Conservation (phyloP, 345 rosid species). For the Salix brachista region DNA sequence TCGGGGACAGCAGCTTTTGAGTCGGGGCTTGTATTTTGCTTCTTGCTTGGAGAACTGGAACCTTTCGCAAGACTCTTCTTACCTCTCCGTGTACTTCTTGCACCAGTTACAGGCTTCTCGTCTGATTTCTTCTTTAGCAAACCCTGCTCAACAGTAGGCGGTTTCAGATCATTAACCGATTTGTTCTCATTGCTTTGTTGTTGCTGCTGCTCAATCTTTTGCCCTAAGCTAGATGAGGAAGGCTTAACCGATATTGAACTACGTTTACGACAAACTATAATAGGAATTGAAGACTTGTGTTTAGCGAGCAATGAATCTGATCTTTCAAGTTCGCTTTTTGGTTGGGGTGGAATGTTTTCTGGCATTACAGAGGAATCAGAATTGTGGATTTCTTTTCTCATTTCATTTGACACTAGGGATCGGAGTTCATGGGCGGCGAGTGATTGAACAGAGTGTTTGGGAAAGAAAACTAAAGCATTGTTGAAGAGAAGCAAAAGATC, state of each 20-base stretch:
- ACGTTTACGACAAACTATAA: conserved; percentile 55
- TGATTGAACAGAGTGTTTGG: conserved; percentile 45
- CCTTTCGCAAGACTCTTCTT: conserved; percentile 26
- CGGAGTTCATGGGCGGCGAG: conserved; percentile 50
- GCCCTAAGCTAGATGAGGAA: conserved; percentile 37
- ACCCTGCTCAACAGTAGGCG: conserved; percentile 22
- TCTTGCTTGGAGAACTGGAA: conserved; percentile 18
- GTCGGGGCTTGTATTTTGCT: conserved; percentile 25
- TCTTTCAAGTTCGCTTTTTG: conserved; percentile 38
- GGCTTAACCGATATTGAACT: conserved; percentile 48
- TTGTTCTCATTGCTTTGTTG: conserved; percentile 17
- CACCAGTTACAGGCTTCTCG: conserved; percentile 48
- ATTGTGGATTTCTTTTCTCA: conserved; percentile 30
- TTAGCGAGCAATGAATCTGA: conserved; percentile 45
- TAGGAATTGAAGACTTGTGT: conserved; percentile 40
- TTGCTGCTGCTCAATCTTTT: conserved; percentile 28
- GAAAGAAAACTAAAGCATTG: conserved; percentile 55
- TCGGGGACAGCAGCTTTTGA: conserved; percentile 15
- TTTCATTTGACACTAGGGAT: conserved; percentile 33
- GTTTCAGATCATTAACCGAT: conserved; percentile 13
- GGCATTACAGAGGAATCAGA: conserved; percentile 12
- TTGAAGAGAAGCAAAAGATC: conserved; percentile 66
- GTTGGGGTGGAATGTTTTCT: background rate
- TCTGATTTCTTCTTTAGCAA: conserved; percentile 31
- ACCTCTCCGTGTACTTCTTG: conserved; percentile 58